Conservation (phyloP, 805 yeast genomes). For the Suhomyces emberorum region DNA sequence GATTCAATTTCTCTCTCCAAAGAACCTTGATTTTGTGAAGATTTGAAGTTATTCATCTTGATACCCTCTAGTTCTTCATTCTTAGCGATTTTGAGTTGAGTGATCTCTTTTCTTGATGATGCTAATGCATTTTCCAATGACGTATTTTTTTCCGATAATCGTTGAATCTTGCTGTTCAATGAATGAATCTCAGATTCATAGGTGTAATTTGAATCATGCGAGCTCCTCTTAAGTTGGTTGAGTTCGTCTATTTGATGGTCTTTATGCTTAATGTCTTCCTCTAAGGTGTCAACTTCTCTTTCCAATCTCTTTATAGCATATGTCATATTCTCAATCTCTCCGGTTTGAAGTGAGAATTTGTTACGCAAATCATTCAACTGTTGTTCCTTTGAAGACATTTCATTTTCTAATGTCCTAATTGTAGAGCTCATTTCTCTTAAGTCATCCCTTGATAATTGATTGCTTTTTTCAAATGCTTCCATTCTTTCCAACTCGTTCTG, state of each 20-base stretch:
- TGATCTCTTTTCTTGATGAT: slow-evolving; percentile 18
- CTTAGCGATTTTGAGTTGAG: slow-evolving; percentile 7
- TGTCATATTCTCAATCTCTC: slow-evolving; percentile 4
- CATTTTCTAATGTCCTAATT: background rate
- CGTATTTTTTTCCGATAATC: slow-evolving; percentile 16
- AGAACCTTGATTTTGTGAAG: background rate
- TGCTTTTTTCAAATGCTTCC: background rate
- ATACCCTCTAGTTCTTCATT: slow-evolving; percentile 3
- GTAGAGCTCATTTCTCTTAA: background rate
- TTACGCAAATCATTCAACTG: background rate
- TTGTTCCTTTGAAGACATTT: background rate
- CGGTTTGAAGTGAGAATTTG: slow-evolving; percentile 1
- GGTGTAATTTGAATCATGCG: slow-evolving; percentile 12
- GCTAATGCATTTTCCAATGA: slow-evolving; percentile 12
- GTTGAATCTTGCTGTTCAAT: slow-evolving; percentile 17
- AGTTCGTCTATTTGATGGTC: slow-evolving; percentile 8
- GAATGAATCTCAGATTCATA: slow-evolving; percentile 24
- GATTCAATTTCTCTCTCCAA: background rate
- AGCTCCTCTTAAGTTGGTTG: slow-evolving; percentile 12
- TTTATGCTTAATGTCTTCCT: slow-evolving; percentile 6
- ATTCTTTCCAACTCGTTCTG: background rate
- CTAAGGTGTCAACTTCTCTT: slow-evolving; percentile 8
- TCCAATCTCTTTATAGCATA: slow-evolving; percentile 5
- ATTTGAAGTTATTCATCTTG: background rate
- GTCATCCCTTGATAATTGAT: background rate